Conservation (phyloP, 352 stramenopile species). For the Albugo laibachii region DNA sequence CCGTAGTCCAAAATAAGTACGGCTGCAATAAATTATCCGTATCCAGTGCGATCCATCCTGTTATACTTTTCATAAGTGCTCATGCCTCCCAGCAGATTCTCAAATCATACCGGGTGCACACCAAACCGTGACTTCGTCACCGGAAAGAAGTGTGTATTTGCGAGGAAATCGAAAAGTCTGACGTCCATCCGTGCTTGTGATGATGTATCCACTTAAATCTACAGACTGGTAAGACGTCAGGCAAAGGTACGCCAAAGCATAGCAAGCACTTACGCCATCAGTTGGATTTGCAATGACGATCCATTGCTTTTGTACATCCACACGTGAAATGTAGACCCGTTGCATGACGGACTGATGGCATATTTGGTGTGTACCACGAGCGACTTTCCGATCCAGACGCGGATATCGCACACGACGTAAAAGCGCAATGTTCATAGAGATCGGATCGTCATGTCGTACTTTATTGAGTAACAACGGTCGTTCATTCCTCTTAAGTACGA, state of each 20-base stretch:
- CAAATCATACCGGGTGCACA: slow-evolving; percentile 23
- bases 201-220: slow-evolving; percentile 43
- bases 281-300: slow-evolving; percentile 71
- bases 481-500: slow-evolving; percentile 9
- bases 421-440: slow-evolving; percentile 34
- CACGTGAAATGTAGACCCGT: slow-evolving; percentile 68
- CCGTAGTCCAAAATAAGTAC: slow-evolving; percentile 61
- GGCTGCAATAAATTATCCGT: slow-evolving; percentile 55
- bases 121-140: slow-evolving; percentile 72
- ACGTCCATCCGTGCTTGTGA: slow-evolving; percentile 21
- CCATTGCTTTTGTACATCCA: slow-evolving; percentile 49
- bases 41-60: slow-evolving; percentile 26
- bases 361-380: slow-evolving; percentile 62
- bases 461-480: background rate
- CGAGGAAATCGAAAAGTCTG: slow-evolving; percentile 41
- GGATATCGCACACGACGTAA: slow-evolving; percentile 38
- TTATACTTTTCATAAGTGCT: background rate
- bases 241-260: background rate
- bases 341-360: slow-evolving; percentile 72
- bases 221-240: slow-evolving; percentile 10
- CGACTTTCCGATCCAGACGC: slow-evolving; percentile 39
- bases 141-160: slow-evolving; percentile 42
- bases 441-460: too few relatives aligned
- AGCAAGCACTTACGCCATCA: slow-evolving; percentile 12
- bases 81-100: slow-evolving; percentile 3